phyloP scores from a whole-genome alignment of 2,329 filamentous ascomycete genomes.

The Paramyrothecium sp. region DNA sequence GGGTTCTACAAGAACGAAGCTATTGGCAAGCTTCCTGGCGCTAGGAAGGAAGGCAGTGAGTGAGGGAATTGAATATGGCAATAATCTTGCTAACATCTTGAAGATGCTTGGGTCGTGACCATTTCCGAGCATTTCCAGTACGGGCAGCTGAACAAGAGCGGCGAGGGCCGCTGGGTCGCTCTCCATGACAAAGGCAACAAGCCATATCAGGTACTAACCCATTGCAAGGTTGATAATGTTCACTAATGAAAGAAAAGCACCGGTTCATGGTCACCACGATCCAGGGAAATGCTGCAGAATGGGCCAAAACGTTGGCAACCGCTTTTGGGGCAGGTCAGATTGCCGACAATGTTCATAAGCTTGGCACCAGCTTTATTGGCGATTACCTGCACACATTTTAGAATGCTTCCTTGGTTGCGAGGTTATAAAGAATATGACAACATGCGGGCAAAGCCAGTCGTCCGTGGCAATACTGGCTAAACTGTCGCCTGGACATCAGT shows the following conservation, averaged over 20 bases:
- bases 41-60: slow-evolving; percentile 10
- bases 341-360: slow-evolving; percentile 6
- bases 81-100: neutral
- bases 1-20: slow-evolving; percentile 11
- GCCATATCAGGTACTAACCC: slow-evolving; percentile 10
- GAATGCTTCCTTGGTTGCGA: too few species aligned
- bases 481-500: too few species aligned
- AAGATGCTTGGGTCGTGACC: slow-evolving; percentile 9
- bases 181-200: slow-evolving; percentile 16
- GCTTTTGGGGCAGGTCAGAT: slow-evolving; percentile 10
- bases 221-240: neutral
- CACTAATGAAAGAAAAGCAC: slow-evolving; percentile 5
- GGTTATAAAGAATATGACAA: too few species aligned
- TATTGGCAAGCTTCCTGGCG: slow-evolving; percentile 10
- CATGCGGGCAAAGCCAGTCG: too few species aligned
- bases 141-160: slow-evolving; percentile 14
- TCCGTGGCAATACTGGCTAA: too few species aligned
- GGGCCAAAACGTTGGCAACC: slow-evolving; percentile 9
- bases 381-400: slow-evolving; percentile 14
- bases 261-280: slow-evolving; percentile 13
- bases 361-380: slow-evolving; percentile 9
- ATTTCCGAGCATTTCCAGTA: slow-evolving; percentile 15
- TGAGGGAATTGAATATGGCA: neutral
- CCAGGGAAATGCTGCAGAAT: slow-evolving; percentile 1
- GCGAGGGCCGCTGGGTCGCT: slow-evolving; percentile 10